Conservation (phyloP, 768 basidiomycete species). For the Lactarius trivialis region DNA sequence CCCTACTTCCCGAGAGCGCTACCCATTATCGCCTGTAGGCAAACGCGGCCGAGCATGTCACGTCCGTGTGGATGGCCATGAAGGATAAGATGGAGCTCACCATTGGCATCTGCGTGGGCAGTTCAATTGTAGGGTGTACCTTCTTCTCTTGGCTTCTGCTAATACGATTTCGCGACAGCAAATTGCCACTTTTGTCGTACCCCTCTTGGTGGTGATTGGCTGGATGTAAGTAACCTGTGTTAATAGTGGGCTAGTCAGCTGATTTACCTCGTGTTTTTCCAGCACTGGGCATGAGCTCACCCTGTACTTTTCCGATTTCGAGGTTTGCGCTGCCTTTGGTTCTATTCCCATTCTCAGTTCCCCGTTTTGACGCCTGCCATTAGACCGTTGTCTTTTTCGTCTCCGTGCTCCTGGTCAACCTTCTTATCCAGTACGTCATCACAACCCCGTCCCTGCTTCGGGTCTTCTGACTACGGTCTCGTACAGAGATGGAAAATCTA, state of each 20-base stretch:
- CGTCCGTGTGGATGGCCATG: conserved; percentile 84
- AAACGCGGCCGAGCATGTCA: conserved; percentile 82
- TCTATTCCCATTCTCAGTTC: not conserved
- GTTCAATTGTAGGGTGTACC: conserved; percentile 57
- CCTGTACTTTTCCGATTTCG: conserved; percentile 80
- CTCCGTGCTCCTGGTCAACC: conserved; percentile 82
- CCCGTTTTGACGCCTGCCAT: conserved; percentile 6
- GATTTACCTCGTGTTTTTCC: conserved; percentile 7
- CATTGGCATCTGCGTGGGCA: conserved; percentile 74
- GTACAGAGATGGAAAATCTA: conserved; percentile 70
- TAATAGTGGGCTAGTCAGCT: conserved; percentile 15
- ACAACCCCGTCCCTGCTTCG: conserved; percentile 1
- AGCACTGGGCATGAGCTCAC: conserved; percentile 68
- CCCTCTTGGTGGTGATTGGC: conserved; percentile 80
- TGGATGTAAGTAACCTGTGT: conserved; percentile 57
- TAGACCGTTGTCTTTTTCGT: conserved; percentile 81
- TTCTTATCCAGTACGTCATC: conserved; percentile 58
- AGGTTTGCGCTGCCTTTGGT: conserved; percentile 39
- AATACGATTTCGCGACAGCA: conserved; percentile 39
- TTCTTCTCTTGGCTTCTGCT: not conserved
- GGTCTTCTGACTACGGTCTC: conserved; percentile 1
- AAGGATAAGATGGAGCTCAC: conserved; percentile 69
- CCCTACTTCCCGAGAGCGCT: not conserved
- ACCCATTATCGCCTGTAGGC: conserved; percentile 37
- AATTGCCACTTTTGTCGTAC: conserved; percentile 83